These are phyloP conservation scores for Lentinula raphanica DNA, from an alignment of 768 basidiomycete species.

Conservation along the genomic window DNA sequence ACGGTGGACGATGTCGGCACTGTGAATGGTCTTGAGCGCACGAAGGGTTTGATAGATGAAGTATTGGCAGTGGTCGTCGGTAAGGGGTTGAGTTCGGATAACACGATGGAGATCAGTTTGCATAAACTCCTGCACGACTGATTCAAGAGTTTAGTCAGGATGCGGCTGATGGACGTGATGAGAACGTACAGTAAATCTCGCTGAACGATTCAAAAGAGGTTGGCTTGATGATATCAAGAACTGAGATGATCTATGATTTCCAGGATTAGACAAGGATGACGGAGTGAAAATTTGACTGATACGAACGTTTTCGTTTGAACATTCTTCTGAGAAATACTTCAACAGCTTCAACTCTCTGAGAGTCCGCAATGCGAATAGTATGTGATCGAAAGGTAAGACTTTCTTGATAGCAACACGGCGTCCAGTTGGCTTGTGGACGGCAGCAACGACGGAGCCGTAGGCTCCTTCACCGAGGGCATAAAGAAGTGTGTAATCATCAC, in stretches of 20 bases:
- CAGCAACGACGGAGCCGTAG: slow-evolving; percentile 87
- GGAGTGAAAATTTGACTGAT: neutral
- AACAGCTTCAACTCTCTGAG: slow-evolving; percentile 87
- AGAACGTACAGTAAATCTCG: slow-evolving; percentile 72
- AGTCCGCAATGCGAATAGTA: slow-evolving; percentile 85
- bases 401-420: slow-evolving; percentile 94
- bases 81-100: slow-evolving; percentile 79
- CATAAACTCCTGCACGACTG: slow-evolving; percentile 84
- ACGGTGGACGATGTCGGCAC: slow-evolving; percentile 74
- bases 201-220: slow-evolving; percentile 69
- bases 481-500: slow-evolving; percentile 69
- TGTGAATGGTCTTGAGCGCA: slow-evolving; percentile 86
- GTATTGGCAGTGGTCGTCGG: slow-evolving; percentile 88
- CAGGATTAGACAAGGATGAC: neutral
- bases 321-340: slow-evolving; percentile 76
- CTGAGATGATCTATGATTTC: slow-evolving; percentile 74
- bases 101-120: slow-evolving; percentile 90
- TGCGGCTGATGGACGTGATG: neutral
- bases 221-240: slow-evolving; percentile 88
- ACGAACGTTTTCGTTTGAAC: slow-evolving; percentile 75
- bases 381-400: slow-evolving; percentile 91
- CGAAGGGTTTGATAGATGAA: slow-evolving; percentile 82
- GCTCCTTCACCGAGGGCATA: slow-evolving; percentile 81
- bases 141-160: neutral
- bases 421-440: slow-evolving; percentile 75